These are phyloP conservation scores for Penicillium sp. DNA, from an alignment of 2,329 filamentous ascomycete genomes.

Conservation along the genomic window DNA sequence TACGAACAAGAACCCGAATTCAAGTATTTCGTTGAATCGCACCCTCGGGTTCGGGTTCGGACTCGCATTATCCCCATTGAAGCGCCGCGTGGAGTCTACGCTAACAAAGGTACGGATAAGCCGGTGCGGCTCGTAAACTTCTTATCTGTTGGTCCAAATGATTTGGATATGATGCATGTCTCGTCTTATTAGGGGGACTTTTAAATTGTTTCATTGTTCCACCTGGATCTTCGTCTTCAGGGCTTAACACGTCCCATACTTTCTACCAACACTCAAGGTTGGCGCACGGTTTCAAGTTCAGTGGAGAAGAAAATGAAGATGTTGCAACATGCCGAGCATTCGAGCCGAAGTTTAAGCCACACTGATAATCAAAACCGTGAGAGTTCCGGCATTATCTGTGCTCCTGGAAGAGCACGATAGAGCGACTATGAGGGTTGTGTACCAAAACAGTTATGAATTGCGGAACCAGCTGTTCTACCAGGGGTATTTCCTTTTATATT, in stretches of 20 bases:
- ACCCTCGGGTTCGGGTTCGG: slow-evolving; percentile 4
- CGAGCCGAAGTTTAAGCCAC: background rate
- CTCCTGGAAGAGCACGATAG: background rate
- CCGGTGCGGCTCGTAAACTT: background rate
- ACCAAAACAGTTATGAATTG: background rate
- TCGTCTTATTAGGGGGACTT: background rate
- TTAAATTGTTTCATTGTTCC: background rate
- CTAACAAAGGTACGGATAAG: background rate
- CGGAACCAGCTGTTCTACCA: background rate
- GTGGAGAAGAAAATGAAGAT: background rate
- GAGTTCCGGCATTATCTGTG: background rate
- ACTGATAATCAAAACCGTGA: background rate
- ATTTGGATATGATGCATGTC: background rate
- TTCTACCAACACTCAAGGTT: background rate
- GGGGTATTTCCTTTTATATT: too few species aligned
- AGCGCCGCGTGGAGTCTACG: background rate
- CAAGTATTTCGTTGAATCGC: background rate
- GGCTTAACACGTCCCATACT: background rate
- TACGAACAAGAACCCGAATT: slow-evolving; percentile 1
- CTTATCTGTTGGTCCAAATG: background rate
- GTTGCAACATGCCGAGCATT: background rate
- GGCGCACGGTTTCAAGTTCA: background rate
- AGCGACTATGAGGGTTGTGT: background rate
- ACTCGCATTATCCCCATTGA: background rate
- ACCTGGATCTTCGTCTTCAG: too few species aligned